These are phyloP conservation scores for Narthecium ossifragum DNA, from an alignment of 106 monocot genomes.

Conservation along the genomic window DNA sequence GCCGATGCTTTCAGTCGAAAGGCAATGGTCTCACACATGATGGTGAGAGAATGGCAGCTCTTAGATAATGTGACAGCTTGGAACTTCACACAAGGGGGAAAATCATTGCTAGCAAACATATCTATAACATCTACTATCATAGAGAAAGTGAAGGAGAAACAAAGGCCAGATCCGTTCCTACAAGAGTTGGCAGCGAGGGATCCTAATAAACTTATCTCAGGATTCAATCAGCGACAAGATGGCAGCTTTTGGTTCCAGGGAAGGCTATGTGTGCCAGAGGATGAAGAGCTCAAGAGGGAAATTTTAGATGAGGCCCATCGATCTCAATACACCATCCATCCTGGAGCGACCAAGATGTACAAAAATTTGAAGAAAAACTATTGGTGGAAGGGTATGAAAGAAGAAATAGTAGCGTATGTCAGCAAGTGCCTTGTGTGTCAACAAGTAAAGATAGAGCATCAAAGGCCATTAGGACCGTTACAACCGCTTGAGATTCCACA, in stretches of 20 bases:
- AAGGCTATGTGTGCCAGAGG: slow-evolving; percentile 2
- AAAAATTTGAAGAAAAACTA: background rate
- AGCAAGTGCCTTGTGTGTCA: slow-evolving; percentile 3
- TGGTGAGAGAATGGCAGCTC: no score
- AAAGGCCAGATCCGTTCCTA: background rate
- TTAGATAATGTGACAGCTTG: no score
- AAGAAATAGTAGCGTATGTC: slow-evolving; percentile 1
- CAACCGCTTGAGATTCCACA: background rate
- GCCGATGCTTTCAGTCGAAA: no score
- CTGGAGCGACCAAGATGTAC: slow-evolving; percentile 7
- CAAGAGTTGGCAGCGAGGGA: background rate
- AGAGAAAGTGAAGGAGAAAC: no score
- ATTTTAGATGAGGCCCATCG: slow-evolving; percentile 4
- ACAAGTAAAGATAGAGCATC: slow-evolving; percentile 12
- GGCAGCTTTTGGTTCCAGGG: no score
- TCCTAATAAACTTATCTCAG: no score
- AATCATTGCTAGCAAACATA: no score
- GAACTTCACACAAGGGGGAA: no score
- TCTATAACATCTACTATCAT: no score
- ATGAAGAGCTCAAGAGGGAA: background rate
- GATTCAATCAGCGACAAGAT: background rate
- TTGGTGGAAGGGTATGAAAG: slow-evolving; percentile 12
- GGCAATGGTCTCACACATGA: no score
- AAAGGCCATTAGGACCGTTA: background rate
- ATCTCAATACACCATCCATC: background rate